These are phyloP conservation scores for Cantharellus cinnabarinus DNA, from an alignment of 768 basidiomycete genomes.

Conservation along the genomic window DNA sequence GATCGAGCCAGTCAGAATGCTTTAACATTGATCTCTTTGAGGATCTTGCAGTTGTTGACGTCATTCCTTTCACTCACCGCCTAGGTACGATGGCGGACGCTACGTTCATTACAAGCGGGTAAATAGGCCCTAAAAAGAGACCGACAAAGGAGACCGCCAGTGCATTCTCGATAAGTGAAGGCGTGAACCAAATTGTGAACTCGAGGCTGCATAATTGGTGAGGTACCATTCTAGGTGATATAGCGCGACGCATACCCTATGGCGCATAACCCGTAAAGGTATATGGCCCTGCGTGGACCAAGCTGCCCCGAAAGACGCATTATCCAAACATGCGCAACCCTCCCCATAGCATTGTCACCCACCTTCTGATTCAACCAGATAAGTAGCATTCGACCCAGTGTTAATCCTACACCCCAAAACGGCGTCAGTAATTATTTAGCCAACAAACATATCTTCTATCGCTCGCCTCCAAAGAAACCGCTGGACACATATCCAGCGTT, in stretches of 20 bases:
- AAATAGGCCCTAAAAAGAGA: slow-evolving; percentile 30
- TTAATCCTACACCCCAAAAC: slow-evolving; percentile 19
- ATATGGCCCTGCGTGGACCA: slow-evolving; percentile 18
- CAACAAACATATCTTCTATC: background rate
- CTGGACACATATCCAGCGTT: slow-evolving; percentile 9
- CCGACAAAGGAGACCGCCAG: slow-evolving; percentile 36
- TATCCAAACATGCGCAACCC: background rate
- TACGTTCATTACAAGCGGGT: slow-evolving; percentile 45
- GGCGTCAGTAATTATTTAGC: background rate
- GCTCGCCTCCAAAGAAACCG: slow-evolving; percentile 21
- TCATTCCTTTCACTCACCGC: slow-evolving; percentile 18
- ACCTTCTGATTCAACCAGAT: slow-evolving; percentile 30
- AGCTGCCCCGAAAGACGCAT: slow-evolving; percentile 6
- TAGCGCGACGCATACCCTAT: slow-evolving; percentile 9
- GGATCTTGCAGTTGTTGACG: background rate
- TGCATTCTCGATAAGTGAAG: slow-evolving; percentile 31
- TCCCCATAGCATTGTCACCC: background rate
- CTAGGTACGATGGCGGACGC: slow-evolving; percentile 45
- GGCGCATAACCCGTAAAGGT: slow-evolving; percentile 17
- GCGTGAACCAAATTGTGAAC: slow-evolving; percentile 36
- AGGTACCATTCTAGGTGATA: background rate
- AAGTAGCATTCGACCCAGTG: slow-evolving; percentile 31
- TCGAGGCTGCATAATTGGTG: slow-evolving; percentile 22
- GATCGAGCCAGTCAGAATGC: slow-evolving; percentile 33
- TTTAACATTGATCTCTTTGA: background rate